These are phyloP conservation scores for Claviceps paspali DNA, from an alignment of 2,329 filamentous ascomycete species.

Conservation along the genomic window DNA sequence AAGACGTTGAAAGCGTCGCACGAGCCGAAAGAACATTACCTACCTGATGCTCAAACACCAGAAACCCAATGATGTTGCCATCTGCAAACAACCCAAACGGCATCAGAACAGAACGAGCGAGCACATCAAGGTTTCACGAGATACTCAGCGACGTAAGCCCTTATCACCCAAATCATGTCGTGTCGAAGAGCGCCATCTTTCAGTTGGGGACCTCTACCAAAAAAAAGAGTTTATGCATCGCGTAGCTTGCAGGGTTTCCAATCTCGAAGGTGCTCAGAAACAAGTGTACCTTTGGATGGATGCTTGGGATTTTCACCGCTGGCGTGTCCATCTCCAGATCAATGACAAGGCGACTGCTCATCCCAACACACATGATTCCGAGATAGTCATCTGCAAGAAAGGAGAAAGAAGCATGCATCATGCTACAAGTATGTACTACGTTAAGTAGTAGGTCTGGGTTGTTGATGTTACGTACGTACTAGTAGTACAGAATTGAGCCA, in stretches of 20 bases:
- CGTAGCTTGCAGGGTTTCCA: conserved; percentile 18
- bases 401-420: neutral
- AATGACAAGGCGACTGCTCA: conserved; percentile 4
- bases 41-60: neutral
- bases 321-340: conserved; percentile 14
- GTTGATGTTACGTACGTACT: too few relatives aligned
- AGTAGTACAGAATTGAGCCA: too few relatives aligned
- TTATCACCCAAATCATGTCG: conserved; percentile 23
- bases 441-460: too few relatives aligned
- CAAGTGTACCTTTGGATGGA: conserved; percentile 18
- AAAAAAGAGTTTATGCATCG: conserved; percentile 21
- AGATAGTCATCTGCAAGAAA: too few relatives aligned
- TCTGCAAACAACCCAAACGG: conserved; percentile 9
- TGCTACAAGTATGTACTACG: too few relatives aligned
- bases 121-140: conserved; percentile 18
- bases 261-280: conserved; percentile 14
- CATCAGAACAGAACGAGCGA: conserved; percentile 19
- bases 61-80: conserved; percentile 5
- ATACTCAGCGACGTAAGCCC: conserved; percentile 15
- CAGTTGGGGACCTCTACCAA: conserved; percentile 16
- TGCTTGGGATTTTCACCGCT: conserved; percentile 23
- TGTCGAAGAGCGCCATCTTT: conserved; percentile 18
- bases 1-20: too few relatives aligned
- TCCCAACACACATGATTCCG: too few relatives aligned
- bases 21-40: conserved; percentile 9